Base-by-base conservation (phyloP, 768 basidiomycete genomes). In the Pholiota microspora region DNA sequence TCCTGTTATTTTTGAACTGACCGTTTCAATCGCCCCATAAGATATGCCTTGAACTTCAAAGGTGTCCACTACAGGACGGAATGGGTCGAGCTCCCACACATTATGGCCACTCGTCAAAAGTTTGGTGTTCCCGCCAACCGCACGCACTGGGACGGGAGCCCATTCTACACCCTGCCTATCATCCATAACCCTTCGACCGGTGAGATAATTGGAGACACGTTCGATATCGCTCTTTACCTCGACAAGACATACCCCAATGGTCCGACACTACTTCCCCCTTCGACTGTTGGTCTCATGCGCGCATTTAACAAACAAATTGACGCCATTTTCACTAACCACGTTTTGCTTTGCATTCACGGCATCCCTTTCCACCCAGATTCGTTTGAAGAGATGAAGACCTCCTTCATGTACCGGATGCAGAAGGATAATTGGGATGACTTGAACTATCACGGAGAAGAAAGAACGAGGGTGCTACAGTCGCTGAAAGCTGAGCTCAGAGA, bases 11-110 rank as follows among this genome's bases (percentile, higher is more conserved):
- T n/a, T n/a, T 27, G n/a, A 27, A 18, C 24, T 46, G 1, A 25
- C 1, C 16, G n/a, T 46, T 1, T 3, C 25, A 15, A 7, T 21
- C 16, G 7, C 13, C 5, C 24, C 44, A 13, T 31, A 62, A 31
- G 61, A 53, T 62, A 58, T 32, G 51, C 56, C 8, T 32, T 62
- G 25, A 62, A 59, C 38, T 59, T 49, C 58, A 61, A 64, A 42
- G 53, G 53, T 8, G 16, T 62, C 23, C 53, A 69, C 0, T 75
- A 73, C 63, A 69, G 67, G 56, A 77, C 77, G 3, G 64, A 69
- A 45, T 77, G 75, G 75, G 61, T 78, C 21, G 76, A 76, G 49
- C 73, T 64, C 51, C 71, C 74, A 1, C 73, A 80, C 49, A 72
- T 82, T 47, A 71, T 53, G 45, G 23, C 31, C 1, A 54, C 56